These are phyloP conservation scores for Endotrypanum monterogeii DNA, from an alignment of 208 protist species.

Conservation along the genomic window DNA sequence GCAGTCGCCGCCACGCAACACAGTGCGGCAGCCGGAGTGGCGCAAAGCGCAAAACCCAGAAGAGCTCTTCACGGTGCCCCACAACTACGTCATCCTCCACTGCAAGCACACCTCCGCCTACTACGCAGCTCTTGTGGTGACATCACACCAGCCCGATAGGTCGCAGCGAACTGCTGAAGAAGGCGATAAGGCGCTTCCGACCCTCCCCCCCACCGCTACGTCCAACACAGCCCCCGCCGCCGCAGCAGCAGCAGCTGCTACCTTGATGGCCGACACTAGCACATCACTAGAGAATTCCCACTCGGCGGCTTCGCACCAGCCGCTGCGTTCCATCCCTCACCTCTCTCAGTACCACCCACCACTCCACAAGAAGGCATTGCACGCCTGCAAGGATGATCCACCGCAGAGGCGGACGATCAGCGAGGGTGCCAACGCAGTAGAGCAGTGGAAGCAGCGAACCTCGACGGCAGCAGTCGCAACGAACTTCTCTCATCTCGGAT, in stretches of 20 bases:
- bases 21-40: not conserved
- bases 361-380: not conserved
- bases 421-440: not conserved
- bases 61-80: constrained; percentile 20
- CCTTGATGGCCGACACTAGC: not conserved
- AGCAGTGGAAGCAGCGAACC: not conserved
- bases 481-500: not conserved
- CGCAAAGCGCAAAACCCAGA: constrained; percentile 23
- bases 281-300: not conserved
- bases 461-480: not conserved
- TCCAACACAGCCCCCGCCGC: not conserved
- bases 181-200: not conserved
- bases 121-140: constrained; percentile 33
- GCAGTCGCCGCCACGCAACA: not conserved
- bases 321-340: not conserved
- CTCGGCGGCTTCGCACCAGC: not conserved
- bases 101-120: constrained; percentile 27
- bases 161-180: not conserved
- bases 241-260: not conserved
- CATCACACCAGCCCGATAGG: constrained; percentile 12
- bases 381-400: constrained; percentile 3
- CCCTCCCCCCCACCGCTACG: not conserved
- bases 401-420: constrained; percentile 2
- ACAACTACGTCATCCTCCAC: constrained; percentile 32
- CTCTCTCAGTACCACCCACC: not conserved